phyloP scores from a whole-genome alignment of 805 yeast genomes.

The Candida parachauliodes region DNA sequence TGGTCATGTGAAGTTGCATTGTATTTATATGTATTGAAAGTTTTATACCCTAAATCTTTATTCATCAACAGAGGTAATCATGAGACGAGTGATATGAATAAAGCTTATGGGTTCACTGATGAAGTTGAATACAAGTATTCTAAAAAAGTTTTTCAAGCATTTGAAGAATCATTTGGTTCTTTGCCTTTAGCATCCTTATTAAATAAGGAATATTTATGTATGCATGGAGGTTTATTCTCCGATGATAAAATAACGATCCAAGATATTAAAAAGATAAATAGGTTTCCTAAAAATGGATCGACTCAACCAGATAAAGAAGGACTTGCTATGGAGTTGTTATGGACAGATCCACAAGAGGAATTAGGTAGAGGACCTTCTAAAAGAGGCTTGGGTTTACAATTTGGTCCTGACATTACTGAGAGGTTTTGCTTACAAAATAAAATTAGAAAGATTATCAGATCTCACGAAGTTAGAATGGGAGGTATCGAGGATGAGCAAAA shows the following conservation, averaged over 20 bases:
- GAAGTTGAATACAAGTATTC: conserved; percentile 91
- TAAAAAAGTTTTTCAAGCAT: conserved; percentile 73
- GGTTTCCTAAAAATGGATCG: conserved; percentile 50
- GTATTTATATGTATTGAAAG: conserved; percentile 69
- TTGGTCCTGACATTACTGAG: conserved; percentile 93
- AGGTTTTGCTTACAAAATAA: conserved; percentile 69
- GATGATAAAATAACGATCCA: conserved; percentile 66
- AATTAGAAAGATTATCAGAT: conserved; percentile 77
- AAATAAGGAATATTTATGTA: conserved; percentile 73
- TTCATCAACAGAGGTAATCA: conserved; percentile 93
- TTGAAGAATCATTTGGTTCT: conserved; percentile 79
- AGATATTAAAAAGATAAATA: conserved; percentile 68
- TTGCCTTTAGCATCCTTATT: conserved; percentile 84
- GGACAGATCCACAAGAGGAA: conserved; percentile 91
- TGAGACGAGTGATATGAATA: conserved; percentile 95
- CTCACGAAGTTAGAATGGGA: conserved; percentile 92
- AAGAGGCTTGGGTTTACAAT: conserved; percentile 93
- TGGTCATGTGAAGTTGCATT: conserved; percentile 98
- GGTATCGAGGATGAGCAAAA: conserved; percentile 89
- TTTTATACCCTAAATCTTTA: conserved; percentile 65
- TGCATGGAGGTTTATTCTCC: conserved; percentile 95
- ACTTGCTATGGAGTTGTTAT: conserved; percentile 89
- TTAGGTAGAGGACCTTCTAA: conserved; percentile 83
- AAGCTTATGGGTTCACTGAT: conserved; percentile 93
- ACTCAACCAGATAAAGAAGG: conserved; percentile 90